phyloP scores from a whole-genome alignment of 768 basidiomycete species.

The Tricholoma saponaceum region DNA sequence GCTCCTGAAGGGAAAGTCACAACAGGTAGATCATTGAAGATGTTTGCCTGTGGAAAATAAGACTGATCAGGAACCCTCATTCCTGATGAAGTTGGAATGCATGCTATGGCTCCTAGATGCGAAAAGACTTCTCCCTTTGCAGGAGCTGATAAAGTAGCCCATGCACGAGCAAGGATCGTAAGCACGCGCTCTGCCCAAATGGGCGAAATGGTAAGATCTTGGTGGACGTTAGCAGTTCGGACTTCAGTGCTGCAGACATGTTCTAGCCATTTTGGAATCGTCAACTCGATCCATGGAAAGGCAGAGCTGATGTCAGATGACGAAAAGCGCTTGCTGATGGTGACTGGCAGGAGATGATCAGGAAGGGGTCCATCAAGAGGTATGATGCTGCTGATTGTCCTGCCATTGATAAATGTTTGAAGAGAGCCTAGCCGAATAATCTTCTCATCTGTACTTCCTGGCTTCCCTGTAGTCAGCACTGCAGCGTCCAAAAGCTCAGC shows the following conservation, averaged over 20 bases:
- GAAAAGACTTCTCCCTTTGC: constrained; percentile 45
- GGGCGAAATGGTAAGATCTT: constrained; percentile 62
- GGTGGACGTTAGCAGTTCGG: constrained; percentile 37
- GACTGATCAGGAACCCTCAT: constrained; percentile 67
- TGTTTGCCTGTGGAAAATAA: constrained; percentile 82
- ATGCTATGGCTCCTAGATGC: constrained; percentile 46
- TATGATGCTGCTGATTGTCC: constrained; percentile 50
- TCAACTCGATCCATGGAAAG: constrained; percentile 80
- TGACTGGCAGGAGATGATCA: constrained; percentile 61
- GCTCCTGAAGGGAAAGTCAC: constrained; percentile 65
- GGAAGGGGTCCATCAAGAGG: constrained; percentile 77
- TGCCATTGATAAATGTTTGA: constrained; percentile 66
- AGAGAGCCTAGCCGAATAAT: constrained; percentile 70
- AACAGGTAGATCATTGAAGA: constrained; percentile 88
- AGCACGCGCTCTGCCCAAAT: constrained; percentile 83
- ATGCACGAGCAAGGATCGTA: constrained; percentile 58
- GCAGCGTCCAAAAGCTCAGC: constrained; percentile 68
- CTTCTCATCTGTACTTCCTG: constrained; percentile 38
- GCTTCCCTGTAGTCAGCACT: constrained; percentile 44
- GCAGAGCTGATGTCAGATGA: constrained; percentile 41
- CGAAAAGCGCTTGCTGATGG: constrained; percentile 57
- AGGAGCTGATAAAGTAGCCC: constrained; percentile 56
- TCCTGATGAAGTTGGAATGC: constrained; percentile 73
- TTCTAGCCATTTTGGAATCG: constrained; percentile 69
- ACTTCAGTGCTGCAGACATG: constrained; percentile 53